Evolutionary conservation across 2,329 filamentous ascomycete genomes (phyloP).

Genomic region (Pleomassaria siparia): DNA sequence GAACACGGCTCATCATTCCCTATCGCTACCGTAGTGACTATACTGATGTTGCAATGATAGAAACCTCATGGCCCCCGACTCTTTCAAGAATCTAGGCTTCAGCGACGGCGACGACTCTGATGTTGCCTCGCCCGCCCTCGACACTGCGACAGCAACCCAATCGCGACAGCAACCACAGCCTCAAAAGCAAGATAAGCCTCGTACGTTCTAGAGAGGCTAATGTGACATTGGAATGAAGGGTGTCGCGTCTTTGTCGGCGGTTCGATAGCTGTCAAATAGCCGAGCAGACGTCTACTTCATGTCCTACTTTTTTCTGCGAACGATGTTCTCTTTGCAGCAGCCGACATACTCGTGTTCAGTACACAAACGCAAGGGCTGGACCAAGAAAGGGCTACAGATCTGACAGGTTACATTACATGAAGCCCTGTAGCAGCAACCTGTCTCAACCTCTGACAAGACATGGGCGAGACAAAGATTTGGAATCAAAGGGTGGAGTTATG

Average conservation of each 20-base stretch:
- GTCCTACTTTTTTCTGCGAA: constrained; percentile 9
- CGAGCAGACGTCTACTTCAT: constrained; percentile 14
- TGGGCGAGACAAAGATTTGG: constrained; percentile 10
- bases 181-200: constrained; percentile 25
- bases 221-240: constrained; percentile 23
- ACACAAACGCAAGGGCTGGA: constrained; percentile 6
- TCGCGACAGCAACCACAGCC: constrained; percentile 24
- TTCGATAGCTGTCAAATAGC: constrained; percentile 34
- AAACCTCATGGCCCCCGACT: constrained; percentile 94
- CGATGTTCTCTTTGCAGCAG: constrained; percentile 9
- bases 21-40: constrained; percentile 3
- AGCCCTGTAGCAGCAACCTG: constrained; percentile 15
- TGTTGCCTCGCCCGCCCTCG: constrained; percentile 6
- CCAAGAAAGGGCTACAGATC: constrained; percentile 16
- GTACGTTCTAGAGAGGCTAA: constrained; percentile 20
- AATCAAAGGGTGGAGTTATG: constrained; percentile 5
- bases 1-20: constrained; percentile 15
- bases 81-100: constrained; percentile 92
- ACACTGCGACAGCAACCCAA: constrained; percentile 28
- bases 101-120: constrained; percentile 43
- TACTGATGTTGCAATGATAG: constrained; percentile 43
- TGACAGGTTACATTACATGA: constrained; percentile 31
- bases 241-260: constrained; percentile 15
- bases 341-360: constrained; percentile 9
- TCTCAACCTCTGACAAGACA: constrained; percentile 16